A percentile compares a stretch with the other conserved stretches of the same genome.
Evolutionary conservation across 1,284 basidiomycete genomes (phyloP).

Genomic region (Ceraceosorus bombacis): DNA sequence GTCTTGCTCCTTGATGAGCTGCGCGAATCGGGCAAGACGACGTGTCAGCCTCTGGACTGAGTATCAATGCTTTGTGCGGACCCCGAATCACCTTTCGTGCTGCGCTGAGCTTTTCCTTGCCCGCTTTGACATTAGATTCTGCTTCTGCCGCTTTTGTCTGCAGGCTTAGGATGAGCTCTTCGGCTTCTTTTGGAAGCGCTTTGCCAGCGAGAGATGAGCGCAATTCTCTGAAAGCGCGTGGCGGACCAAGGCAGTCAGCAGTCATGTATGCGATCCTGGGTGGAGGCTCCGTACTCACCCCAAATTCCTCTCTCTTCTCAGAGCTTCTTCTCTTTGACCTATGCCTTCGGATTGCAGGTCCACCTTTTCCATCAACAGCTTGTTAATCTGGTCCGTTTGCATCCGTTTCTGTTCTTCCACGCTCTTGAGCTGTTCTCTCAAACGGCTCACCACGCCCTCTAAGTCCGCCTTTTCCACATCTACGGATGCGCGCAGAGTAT

Average conservation of each 20-base stretch:
- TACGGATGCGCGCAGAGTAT: slow-evolving; percentile 74
- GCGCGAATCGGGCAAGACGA: slow-evolving; percentile 17
- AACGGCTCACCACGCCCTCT: slow-evolving; percentile 60
- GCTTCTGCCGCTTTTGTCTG: slow-evolving; percentile 62
- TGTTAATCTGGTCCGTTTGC: slow-evolving; percentile 63
- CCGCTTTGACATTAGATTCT: slow-evolving; percentile 62
- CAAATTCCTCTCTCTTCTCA: slow-evolving; percentile 58
- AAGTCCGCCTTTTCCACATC: slow-evolving; percentile 74
- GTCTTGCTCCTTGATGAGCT: slow-evolving; percentile 90
- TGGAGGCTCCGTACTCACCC: slow-evolving; percentile 26
- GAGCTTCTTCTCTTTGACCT: slow-evolving; percentile 28
- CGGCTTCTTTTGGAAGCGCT: too few relatives aligned
- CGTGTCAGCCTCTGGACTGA: too few relatives aligned
- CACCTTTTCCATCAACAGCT: slow-evolving; percentile 79
- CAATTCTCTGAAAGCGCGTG: slow-evolving; percentile 65
- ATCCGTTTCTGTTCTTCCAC: slow-evolving; percentile 76
- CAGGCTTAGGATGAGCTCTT: too few relatives aligned
- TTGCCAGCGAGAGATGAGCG: slow-evolving; percentile 65
- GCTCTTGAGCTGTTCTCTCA: slow-evolving; percentile 65
- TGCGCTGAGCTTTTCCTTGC: slow-evolving; percentile 66
- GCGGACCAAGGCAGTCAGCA: slow-evolving; percentile 63
- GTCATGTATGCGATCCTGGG: too few relatives aligned
- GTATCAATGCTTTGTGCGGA: too few relatives aligned
- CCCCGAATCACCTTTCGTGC: too few relatives aligned
- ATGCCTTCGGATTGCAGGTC: slow-evolving; percentile 59